Evolutionary conservation across 129 eudicot species (phyloP).

Genomic region (Escallonia rubra): DNA sequence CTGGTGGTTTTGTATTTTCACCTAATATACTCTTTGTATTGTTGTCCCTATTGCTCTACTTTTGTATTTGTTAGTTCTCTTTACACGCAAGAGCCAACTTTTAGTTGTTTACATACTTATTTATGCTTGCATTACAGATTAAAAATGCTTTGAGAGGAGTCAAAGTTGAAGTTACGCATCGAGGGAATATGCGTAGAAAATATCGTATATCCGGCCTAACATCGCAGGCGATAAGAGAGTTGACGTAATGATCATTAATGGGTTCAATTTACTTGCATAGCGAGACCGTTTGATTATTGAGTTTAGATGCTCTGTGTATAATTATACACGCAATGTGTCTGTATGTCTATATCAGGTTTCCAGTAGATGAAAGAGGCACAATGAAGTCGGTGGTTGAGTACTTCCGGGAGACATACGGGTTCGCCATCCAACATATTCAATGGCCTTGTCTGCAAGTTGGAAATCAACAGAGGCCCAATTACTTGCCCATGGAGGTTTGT

Average conservation of each 20-base stretch:
- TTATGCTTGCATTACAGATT: slow-evolving; percentile 35
- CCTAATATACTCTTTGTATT: not conserved
- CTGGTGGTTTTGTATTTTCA: too few species aligned
- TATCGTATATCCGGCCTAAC: slow-evolving; percentile 82
- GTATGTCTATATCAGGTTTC: slow-evolving; percentile 38
- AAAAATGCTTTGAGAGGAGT: slow-evolving; percentile 87
- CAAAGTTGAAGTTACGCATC: slow-evolving; percentile 90
- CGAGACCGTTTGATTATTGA: too few species aligned
- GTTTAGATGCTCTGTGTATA: too few species aligned
- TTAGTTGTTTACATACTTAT: not conserved
- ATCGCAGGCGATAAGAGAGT: slow-evolving; percentile 79
- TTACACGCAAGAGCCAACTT: too few species aligned
- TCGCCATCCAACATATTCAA: slow-evolving; percentile 64
- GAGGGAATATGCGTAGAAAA: slow-evolving; percentile 83
- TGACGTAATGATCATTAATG: slow-evolving; percentile 38
- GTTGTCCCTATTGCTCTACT: not conserved
- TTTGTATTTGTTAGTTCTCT: not conserved
- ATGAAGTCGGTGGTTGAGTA: slow-evolving; percentile 87
- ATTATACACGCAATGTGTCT: not conserved
- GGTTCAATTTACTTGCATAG: not conserved
- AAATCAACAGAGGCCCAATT: slow-evolving; percentile 71
- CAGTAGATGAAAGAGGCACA: slow-evolving; percentile 83
- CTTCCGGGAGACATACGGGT: slow-evolving; percentile 75
- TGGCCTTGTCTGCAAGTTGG: slow-evolving; percentile 97
- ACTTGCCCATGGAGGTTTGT: slow-evolving; percentile 92